Percentiles rank a stretch among this genome's conserved stretches.
Conservation (phyloP, 2,329 filamentous ascomycete species). For the Ciborinia camelliae region DNA sequence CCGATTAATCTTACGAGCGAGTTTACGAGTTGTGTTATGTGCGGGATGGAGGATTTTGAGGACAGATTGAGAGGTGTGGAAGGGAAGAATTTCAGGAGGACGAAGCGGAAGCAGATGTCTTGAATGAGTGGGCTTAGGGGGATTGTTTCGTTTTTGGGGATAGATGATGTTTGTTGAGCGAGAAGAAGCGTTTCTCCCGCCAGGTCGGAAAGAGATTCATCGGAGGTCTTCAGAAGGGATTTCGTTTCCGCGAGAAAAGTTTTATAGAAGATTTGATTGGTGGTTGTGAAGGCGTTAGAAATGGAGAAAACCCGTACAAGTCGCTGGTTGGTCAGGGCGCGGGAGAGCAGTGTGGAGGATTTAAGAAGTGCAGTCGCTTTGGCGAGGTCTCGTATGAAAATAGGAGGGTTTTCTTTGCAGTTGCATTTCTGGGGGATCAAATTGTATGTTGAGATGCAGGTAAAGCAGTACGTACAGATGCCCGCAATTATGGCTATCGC, state of each 20-base stretch:
- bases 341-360: constrained; percentile 3
- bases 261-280: neutral
- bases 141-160: neutral
- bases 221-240: neutral
- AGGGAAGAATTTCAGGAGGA: constrained; percentile 3
- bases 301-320: constrained; percentile 11
- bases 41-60: neutral
- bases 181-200: neutral
- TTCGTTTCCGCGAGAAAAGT: neutral
- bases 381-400: neutral
- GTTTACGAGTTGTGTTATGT: constrained; percentile 12
- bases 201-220: neutral
- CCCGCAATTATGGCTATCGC: neutral
- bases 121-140: neutral
- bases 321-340: constrained; percentile 2
- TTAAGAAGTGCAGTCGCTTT: neutral
- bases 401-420: neutral
- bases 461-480: neutral
- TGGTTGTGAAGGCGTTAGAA: constrained; percentile 13
- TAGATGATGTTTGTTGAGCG: neutral
- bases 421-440: neutral
- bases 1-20: too few relatives aligned
- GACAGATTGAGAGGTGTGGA: neutral
- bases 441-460: neutral
- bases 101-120: constrained; percentile 16